Evolutionary conservation across 2,329 filamentous ascomycete species (phyloP).

Genomic region (Microcera coccophila): DNA sequence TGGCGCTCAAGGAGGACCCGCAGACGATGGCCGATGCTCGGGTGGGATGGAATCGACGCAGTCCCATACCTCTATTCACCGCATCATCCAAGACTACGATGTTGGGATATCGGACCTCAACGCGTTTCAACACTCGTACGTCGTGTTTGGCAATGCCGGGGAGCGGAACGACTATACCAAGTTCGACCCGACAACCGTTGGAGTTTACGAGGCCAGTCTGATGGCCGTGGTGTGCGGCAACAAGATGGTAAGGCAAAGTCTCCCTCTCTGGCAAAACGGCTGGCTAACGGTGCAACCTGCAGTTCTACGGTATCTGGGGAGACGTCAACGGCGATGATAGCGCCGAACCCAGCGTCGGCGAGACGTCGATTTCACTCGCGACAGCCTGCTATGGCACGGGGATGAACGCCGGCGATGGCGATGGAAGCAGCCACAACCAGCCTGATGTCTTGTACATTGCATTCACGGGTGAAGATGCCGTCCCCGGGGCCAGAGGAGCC

Average conservation of each 20-base stretch:
- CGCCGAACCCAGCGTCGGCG: constrained; percentile 41
- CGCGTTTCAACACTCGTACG: constrained; percentile 49
- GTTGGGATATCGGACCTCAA: constrained; percentile 43
- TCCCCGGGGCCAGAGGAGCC: constrained; percentile 49
- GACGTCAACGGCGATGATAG: constrained; percentile 53
- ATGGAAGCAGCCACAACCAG: constrained; percentile 41
- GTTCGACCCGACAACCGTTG: constrained; percentile 40
- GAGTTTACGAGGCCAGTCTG: constrained; percentile 48
- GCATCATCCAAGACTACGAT: constrained; percentile 34
- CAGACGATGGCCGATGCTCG: constrained; percentile 35
- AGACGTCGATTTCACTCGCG: constrained; percentile 51
- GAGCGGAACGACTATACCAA: constrained; percentile 27
- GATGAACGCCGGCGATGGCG: constrained; percentile 41
- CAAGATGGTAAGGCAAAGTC: constrained; percentile 36
- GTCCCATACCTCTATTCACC: constrained; percentile 41
- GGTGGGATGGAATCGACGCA: constrained; percentile 1
- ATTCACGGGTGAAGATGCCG: constrained; percentile 51
- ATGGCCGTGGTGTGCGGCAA: constrained; percentile 53
- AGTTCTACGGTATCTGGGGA: constrained; percentile 56
- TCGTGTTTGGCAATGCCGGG: constrained; percentile 51
- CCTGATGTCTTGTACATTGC: constrained; percentile 59
- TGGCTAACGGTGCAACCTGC: not conserved
- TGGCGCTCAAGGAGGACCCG: constrained; percentile 38
- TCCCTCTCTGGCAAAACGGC: not conserved
- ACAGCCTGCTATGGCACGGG: constrained; percentile 49